Percentiles rank a stretch among this genome's conserved stretches.
Conservation (phyloP, 83 land plant genomes). For the Isoetes engelmannii region DNA sequence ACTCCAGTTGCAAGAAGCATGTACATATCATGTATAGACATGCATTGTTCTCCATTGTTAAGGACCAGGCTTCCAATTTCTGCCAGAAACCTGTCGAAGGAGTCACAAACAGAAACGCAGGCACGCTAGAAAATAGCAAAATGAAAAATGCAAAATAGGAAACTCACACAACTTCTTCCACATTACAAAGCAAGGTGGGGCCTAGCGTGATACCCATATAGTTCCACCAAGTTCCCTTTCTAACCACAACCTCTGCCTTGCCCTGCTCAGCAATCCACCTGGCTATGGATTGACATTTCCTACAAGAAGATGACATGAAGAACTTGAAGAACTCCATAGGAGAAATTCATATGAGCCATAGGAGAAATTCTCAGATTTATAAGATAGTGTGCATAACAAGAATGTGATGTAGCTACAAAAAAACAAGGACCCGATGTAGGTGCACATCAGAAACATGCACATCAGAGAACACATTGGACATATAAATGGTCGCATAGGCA, state of each 20-base stretch:
- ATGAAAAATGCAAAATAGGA: background rate
- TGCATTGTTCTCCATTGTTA: conserved; percentile 21
- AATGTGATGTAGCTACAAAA: background rate
- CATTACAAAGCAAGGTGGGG: conserved; percentile 35
- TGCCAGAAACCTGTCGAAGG: conserved; percentile 43
- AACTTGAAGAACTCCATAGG: too few relatives aligned
- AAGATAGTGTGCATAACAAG: background rate
- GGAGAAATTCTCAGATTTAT: background rate
- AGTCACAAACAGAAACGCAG: background rate
- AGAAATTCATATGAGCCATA: too few relatives aligned
- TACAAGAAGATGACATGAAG: background rate
- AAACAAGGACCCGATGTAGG: background rate
- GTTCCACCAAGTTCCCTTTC: conserved; percentile 45
- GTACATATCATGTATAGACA: conserved; percentile 44
- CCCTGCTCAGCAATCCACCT: conserved; percentile 39
- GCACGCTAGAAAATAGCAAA: background rate
- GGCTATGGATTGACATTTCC: conserved; percentile 33
- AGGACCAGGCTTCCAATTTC: conserved; percentile 53
- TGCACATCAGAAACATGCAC: too few relatives aligned
- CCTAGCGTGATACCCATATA: conserved; percentile 44
- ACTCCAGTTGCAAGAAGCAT: conserved; percentile 29
- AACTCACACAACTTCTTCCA: conserved; percentile 56
- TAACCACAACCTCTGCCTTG: conserved; percentile 52
- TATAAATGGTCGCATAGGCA: too few relatives aligned
- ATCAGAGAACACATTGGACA: too few relatives aligned